Evolutionary conservation across 1,284 basidiomycete species (phyloP), one percentile per base, ranked within the genome.

Genomic region (Erythrobasidium hasegawianum): DNA sequence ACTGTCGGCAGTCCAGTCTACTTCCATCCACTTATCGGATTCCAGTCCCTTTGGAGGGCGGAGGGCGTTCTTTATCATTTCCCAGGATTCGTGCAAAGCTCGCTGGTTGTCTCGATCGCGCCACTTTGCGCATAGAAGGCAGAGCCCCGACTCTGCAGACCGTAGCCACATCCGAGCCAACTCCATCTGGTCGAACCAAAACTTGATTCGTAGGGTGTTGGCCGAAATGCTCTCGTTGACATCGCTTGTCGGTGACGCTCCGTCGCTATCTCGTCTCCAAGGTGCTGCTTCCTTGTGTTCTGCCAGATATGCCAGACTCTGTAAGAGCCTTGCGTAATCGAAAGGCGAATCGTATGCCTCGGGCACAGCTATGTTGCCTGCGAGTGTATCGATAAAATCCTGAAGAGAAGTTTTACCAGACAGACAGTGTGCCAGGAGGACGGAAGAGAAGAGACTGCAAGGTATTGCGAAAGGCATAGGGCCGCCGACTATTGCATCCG

Each of bases 151-250:
- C 18, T 56, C 41, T n/a, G 53, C 61, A 24, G 43, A 20, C 9
- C 54, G 38, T 39, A 53, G n/a, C 61, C 61, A 64, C 22, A 64
- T 64, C 26, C 61, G 18, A n/a, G 56, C 29, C 16, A 64, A 27
- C 38, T 38, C 50, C 53, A 64, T 56, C 54, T 64, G 61, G 2
- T 33, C 18, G 14, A 57, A 29, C 61, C 61, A 64, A 26, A 38
- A 39, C 8, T 7, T 20, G 2, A 62, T n/a, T n/a, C n/a, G n/a
- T n/a, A n/a, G n/a, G n/a, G n/a, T n/a, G n/a, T n/a, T n/a, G n/a
- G n/a, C n/a, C n/a, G n/a, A n/a, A n/a, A n/a, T n/a, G n/a, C n/a
- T n/a, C n/a, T n/a, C n/a, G n/a, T n/a, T n/a, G n/a, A n/a, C n/a
- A n/a, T n/a, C n/a, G n/a, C n/a, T n/a, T n/a, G n/a, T n/a, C n/a